Base-by-base conservation (phyloP, 805 yeast genomes). In the Isabelozyma gotoi region DNA sequence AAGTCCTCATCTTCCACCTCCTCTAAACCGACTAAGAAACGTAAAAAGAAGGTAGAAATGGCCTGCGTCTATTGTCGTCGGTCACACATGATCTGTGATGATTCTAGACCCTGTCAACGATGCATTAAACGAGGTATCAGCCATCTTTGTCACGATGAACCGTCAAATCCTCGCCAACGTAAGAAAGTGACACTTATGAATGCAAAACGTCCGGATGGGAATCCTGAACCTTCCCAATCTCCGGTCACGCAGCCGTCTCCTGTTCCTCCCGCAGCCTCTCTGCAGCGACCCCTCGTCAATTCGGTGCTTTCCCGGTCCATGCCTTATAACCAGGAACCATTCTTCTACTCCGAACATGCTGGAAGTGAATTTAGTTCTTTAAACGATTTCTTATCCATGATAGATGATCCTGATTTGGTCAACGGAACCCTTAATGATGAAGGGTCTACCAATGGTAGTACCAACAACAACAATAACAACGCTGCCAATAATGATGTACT, bases 1-100 rank as follows among this genome's bases (percentile, higher is more conserved):
- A 38, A 35, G 19, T 14, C 27, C 38, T 19, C 35, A 19, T 21
- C 15, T 33, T 17, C 29, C 18, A 20, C 7, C 24, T 11, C 21
- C 31, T 34, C 42, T 36, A 37, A 21, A n/a, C 19, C 38, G n/a
- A n/a, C 45, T 19, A 53, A 52, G 42, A 57, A 55, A 38, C 65
- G 78, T 42, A 78, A 74, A 62, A 67, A 77, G 56, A 80, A 82
- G 55, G 80, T 77, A 11, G 77, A 71, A 16, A 68, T 76, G 39
- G 96, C 98, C 0, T 91, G 98, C 66, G 85, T 91, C 1, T 91
- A 87, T 58, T 91, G 97, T 60, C 78, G 97, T 33, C 72, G 98
- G 42, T 88, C 96, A 0, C 98, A 91, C 62, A 88, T 91, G 91
- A 86, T 89, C 21, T 91, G 98, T 66, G 96, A 90, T 61, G 85